Evolutionary conservation across 768 basidiomycete species (phyloP), one percentile per base, ranked within the genome.

Genomic region (Plicaturopsis crispa): DNA sequence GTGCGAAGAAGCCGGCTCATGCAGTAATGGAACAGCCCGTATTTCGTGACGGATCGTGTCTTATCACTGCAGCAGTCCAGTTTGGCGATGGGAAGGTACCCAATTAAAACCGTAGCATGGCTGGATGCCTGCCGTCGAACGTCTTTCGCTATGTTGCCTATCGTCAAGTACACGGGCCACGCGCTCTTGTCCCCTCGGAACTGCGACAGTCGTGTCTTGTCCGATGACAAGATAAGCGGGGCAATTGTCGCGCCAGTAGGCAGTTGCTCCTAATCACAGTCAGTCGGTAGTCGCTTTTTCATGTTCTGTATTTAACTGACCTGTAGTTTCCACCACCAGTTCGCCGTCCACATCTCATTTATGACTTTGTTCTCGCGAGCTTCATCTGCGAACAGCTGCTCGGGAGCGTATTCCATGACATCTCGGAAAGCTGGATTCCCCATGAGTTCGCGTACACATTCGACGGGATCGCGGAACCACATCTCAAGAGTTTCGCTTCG

Each of bases 151-250:
- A 73, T 52, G 38, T 67, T 68, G 0, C 65, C 68, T 20, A 69
- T 50, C 1, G 66, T 63, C 0, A 70, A 39, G 44, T 72, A 72
- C 0, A 72, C 60, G 0, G 70, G 71, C 47, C 62, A 72, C 6
- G 66, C 64, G n/a, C 44, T 38, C 42, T 72, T 69, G 40, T 66
- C 61, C 1, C 60, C 47, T 5, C 52, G 45, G 40, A 72, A 67
- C 1, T 50, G 43, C 0, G 65, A 66, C 1, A 72, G 48, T 37
- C 60, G 54, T 0, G 67, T 72, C 35, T 72, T 73, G 50, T 75
- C 68, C 0, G 67, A 58, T 0, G 67, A 58, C n/a, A n/a, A n/a
- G n/a, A n/a, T n/a, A n/a, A 12, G 47, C 46, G 8, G 19, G 3
- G 20, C 44, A 40, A 24, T 47, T 30, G 3, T 47, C n/a, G n/a